A percentile compares a stretch with the other conserved stretches of the same genome.
These are phyloP conservation scores for Pachyrhizus erosus DNA, from an alignment of 306 rosid genomes.

Conservation along the genomic window DNA sequence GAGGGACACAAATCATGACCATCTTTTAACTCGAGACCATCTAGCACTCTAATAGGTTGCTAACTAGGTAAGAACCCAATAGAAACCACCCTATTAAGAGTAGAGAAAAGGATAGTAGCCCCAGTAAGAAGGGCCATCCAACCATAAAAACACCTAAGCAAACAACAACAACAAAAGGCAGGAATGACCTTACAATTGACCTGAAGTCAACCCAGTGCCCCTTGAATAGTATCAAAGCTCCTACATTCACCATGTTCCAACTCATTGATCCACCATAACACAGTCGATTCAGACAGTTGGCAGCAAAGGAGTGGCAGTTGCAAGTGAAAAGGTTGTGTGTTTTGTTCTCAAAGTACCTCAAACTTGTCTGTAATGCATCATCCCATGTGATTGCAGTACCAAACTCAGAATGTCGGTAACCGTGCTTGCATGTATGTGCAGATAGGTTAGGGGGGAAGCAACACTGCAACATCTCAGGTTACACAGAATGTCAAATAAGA, in stretches of 20 bases:
- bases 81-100: conserved; percentile 86
- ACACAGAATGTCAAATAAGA: conserved; percentile 37
- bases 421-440: conserved; percentile 73
- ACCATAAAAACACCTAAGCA: conserved; percentile 67
- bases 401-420: conserved; percentile 69
- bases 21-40: conserved; percentile 36
- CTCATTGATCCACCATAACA: conserved; percentile 78
- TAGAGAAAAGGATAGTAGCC: conserved; percentile 62
- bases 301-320: conserved; percentile 82
- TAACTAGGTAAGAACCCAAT: conserved; percentile 64
- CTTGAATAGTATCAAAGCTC: conserved; percentile 69
- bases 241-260: conserved; percentile 93
- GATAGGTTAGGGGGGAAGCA: conserved; percentile 79
- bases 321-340: conserved; percentile 91
- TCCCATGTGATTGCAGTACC: conserved; percentile 92
- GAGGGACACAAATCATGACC: conserved; percentile 10
- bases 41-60: conserved; percentile 69
- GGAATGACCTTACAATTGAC: conserved; percentile 76
- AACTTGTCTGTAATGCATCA: conserved; percentile 69
- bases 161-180: conserved; percentile 80
- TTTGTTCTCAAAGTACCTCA: conserved; percentile 64
- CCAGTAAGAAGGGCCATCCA: conserved; percentile 85
- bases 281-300: conserved; percentile 78
- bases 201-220: conserved; percentile 81
- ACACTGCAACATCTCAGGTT: conserved; percentile 66